Base-by-base conservation (phyloP, 495 filamentous ascomycete genomes). In the Aspergillus ostianus region DNA sequence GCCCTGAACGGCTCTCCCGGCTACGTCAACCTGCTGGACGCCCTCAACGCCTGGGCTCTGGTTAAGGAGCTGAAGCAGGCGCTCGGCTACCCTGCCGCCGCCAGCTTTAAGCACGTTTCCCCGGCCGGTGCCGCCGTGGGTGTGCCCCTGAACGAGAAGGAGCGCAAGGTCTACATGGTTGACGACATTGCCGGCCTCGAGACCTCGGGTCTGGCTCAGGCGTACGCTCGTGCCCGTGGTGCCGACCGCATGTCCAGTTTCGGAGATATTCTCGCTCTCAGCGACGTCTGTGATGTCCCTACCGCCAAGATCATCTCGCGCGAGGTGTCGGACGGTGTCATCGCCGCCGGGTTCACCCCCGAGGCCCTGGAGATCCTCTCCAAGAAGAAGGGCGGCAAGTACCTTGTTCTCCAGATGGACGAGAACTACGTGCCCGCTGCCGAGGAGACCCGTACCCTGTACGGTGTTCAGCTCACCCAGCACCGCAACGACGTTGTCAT, bases 71-170 rank as follows among this genome's bases (percentile, higher is more conserved):
- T 98, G 61, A 94, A 93, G 82, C 80, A 87, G 59, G 90, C 93
- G 32, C 84, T 97, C 4, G 84, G 87, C 63, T 85, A 87, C 69
- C 90, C 95, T n/a, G 94, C 94, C 26, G 95, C 94, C 19, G 93
- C 94, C 52, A 95, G 90, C 73, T 98, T 98, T 87, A 98, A 98
- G 84, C 95, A 98, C 71, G 94, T 98, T 45, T 98, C 95, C 5
- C 94, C 94, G 8, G 94, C 94, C 45, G 94, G 94, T 64, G 94
- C 94, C 51, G 94, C 94, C 56, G 92, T 98, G 68, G 94, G 93
- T 61, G 82, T 92, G 21, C 90, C 90, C 41, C 82, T 98, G 64
- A 91, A 76, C 59, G 85, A 91, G 53, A 87, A 89, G 54, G 94
- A 98, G 82, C 85, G 89, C 77, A 93, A 95, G 79, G 93, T 97